Evolutionary conservation across 768 basidiomycete species (phyloP), one percentile per base, ranked within the genome.

Genomic region (Flagelloscypha sp.): DNA sequence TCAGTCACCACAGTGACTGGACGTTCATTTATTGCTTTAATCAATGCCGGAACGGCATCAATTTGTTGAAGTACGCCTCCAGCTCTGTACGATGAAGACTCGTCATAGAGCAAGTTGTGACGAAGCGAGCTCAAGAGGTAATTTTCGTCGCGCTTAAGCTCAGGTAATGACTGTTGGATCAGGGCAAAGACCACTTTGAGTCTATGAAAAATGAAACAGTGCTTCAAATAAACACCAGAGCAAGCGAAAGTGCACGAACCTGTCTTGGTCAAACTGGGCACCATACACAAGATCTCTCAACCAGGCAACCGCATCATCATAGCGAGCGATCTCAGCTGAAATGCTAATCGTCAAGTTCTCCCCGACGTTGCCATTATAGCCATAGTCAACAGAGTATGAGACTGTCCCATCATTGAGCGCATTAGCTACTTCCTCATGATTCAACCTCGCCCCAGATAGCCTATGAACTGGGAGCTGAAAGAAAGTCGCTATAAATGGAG

Each of bases 401-500:
- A 98, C 88, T 0, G 95, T 97, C 46, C 85, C 83, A 54, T 90
- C 72, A 48, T 95, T 90, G 2, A 99, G 75, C 42, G 76, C 74
- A 56, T 93, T 82, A 42, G 95, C 72, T 18, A 97, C 95, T 37
- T 93, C 77, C 58, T 98, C 95, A 43, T 92, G 86, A 7, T 71
- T 65, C 30, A 98, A 61, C 24, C 61, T 58, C 43, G 79, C 72
- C 2, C 93, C 94, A 35, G 69, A 69, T 25, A 73, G 64, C 21
- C 80, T 68, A 31, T 63, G 73, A 22, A 99, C 71, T 3, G 93
- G 90, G 1, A 98, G 67, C 10, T 85, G 79, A 58, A 95, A 98
- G 66, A 99, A 86, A 1, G 88, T 67, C 18, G 76, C 70, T 17
- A 86, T 66, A 51, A 94, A 92, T 9, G 82, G 65, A 17, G 76